Conservation (phyloP, 2,329 filamentous ascomycete species). For the Verticillium klebahnii region DNA sequence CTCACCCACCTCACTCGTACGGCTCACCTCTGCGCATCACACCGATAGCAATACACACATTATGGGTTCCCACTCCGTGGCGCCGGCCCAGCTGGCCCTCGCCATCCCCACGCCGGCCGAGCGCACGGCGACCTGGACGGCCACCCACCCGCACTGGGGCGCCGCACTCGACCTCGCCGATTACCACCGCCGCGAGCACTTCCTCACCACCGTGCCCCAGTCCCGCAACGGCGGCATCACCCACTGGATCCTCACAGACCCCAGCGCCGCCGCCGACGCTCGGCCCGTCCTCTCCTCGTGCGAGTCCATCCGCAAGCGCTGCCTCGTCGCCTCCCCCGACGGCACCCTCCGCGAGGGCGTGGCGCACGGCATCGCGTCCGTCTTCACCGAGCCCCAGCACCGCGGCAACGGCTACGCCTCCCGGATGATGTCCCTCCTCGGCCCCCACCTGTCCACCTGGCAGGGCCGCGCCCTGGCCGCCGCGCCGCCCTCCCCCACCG, state of each 20-base stretch:
- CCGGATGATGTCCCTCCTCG: conserved; percentile 68
- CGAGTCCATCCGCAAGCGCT: conserved; percentile 59
- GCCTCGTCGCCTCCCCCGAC: conserved; percentile 36
- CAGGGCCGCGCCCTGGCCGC: conserved; percentile 19
- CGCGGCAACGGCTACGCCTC: conserved; percentile 72
- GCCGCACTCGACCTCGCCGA: conserved; percentile 45
- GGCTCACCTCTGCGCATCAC: not conserved
- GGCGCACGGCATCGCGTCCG: conserved; percentile 72
- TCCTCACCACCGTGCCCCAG: conserved; percentile 53
- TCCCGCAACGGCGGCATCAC: conserved; percentile 54
- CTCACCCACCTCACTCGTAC: not conserved
- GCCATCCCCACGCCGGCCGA: conserved; percentile 54
- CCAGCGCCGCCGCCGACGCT: conserved; percentile 26
- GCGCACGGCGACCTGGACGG: conserved; percentile 46
- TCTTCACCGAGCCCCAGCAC: conserved; percentile 67
- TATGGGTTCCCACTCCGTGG: conserved; percentile 1
- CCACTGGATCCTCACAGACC: conserved; percentile 60
- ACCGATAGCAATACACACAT: not conserved
- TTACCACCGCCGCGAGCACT: conserved; percentile 57
- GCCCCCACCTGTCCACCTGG: conserved; percentile 32
- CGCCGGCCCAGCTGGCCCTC: conserved; percentile 32
- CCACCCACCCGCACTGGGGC: conserved; percentile 56
- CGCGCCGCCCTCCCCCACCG: conserved; percentile 15
- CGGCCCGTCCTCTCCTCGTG: conserved; percentile 58
- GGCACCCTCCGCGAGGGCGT: conserved; percentile 45